A percentile compares a stretch with the other conserved stretches of the same genome.
phyloP scores from a whole-genome alignment of 306 rosid species.

The Vachellia pachyceras region DNA sequence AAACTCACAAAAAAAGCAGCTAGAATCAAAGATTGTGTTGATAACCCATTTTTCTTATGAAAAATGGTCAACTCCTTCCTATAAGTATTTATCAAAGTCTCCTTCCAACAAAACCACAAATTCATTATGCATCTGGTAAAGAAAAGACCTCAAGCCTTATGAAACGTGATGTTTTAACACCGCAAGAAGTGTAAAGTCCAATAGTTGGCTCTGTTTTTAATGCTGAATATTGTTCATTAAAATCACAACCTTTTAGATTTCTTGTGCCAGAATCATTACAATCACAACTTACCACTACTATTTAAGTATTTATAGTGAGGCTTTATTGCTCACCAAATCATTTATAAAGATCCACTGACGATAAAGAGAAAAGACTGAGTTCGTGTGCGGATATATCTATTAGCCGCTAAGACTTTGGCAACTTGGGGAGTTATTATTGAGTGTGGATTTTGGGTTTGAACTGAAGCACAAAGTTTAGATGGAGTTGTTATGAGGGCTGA shows the following conservation, averaged over 20 bases:
- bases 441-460: conserved; percentile 36
- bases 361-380: background rate
- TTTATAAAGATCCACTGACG: background rate
- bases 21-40: background rate
- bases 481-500: conserved; percentile 7
- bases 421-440: conserved; percentile 26
- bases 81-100: background rate
- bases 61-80: background rate
- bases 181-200: background rate
- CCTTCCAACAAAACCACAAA: background rate
- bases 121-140: background rate
- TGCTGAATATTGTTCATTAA: background rate
- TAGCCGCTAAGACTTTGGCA: conserved; percentile 16
- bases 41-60: background rate
- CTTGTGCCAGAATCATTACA: background rate
- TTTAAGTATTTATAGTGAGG: conserved; percentile 1
- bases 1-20: background rate
- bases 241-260: background rate
- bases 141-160: background rate
- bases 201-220: background rate
- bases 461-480: conserved; percentile 24
- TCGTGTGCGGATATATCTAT: background rate
- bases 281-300: background rate
- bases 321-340: conserved; percentile 1
- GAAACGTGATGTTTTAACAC: background rate